A percentile compares a stretch with the other conserved stretches of the same genome.
Conservation (phyloP, 805 yeast species). For the Sungouiozyma ichnusensis region DNA sequence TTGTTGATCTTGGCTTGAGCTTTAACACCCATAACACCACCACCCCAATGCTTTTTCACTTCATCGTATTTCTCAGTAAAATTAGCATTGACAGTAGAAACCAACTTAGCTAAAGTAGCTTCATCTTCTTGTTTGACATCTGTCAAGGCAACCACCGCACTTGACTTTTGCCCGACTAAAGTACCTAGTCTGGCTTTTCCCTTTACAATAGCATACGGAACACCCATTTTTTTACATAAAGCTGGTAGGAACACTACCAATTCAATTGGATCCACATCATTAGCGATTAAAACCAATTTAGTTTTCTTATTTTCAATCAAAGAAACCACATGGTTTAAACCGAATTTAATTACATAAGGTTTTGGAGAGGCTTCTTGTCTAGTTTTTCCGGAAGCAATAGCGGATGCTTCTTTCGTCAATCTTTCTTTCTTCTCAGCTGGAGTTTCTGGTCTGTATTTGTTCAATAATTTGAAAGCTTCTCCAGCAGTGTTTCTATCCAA, state of each 20-base stretch:
- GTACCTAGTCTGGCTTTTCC: conserved; percentile 98
- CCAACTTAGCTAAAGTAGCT: conserved; percentile 84
- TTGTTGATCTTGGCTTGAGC: not conserved
- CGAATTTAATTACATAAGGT: conserved; percentile 95
- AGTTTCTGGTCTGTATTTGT: conserved; percentile 99
- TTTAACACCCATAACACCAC: conserved; percentile 94
- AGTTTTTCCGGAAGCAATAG: conserved; percentile 94
- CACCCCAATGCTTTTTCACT: conserved; percentile 98
- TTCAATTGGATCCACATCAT: conserved; percentile 98
- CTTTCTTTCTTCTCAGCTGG: conserved; percentile 96
- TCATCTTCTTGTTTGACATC: conserved; percentile 92
- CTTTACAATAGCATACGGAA: conserved; percentile 95
- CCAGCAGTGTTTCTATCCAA: conserved; percentile 98
- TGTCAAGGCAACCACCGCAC: conserved; percentile 93
- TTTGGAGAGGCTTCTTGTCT: conserved; percentile 93
- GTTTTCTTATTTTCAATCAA: conserved; percentile 98
- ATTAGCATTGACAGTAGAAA: conserved; percentile 88
- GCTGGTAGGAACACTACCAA: conserved; percentile 95
- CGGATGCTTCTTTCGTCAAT: conserved; percentile 96
- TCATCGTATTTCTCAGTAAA: conserved; percentile 90
- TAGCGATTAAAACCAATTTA: conserved; percentile 91
- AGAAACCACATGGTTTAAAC: conserved; percentile 97
- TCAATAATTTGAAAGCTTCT: conserved; percentile 90
- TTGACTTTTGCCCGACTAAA: conserved; percentile 91
- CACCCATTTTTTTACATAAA: conserved; percentile 97